phyloP scores from a whole-genome alignment of 140 eudicot species.

The Bidens hawaiensis region DNA sequence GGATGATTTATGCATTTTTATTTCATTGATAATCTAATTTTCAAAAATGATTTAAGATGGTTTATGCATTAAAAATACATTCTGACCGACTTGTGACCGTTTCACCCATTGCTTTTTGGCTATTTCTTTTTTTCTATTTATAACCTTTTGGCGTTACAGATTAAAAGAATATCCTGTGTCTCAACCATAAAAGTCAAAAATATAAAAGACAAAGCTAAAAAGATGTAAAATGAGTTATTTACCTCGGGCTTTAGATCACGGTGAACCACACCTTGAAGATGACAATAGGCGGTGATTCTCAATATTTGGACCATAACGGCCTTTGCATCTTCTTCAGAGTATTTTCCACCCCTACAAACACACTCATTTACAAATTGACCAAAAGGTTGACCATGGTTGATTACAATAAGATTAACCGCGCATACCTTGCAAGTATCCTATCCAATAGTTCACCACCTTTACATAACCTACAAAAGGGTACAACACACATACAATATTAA shows the following conservation, averaged over 20 bases:
- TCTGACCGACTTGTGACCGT: background rate
- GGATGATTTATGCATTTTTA: background rate
- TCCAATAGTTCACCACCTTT: slow-evolving; percentile 96
- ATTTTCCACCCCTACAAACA: slow-evolving; percentile 86
- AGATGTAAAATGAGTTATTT: slow-evolving; percentile 7
- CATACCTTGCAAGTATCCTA: slow-evolving; percentile 84
- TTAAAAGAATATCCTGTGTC: no score
- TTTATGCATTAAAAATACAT: background rate
- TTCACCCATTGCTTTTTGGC: background rate
- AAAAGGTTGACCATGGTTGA: slow-evolving; percentile 3
- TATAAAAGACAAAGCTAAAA: no score
- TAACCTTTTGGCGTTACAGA: background rate
- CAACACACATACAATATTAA: slow-evolving; percentile 6
- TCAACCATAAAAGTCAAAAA: no score
- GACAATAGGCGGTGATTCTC: slow-evolving; percentile 87
- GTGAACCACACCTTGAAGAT: slow-evolving; percentile 99
- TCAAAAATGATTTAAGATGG: background rate
- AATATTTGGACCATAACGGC: slow-evolving; percentile 88
- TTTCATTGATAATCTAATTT: background rate
- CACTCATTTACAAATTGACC: slow-evolving; percentile 9
- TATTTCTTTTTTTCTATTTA: background rate
- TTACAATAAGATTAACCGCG: background rate
- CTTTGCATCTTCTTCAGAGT: slow-evolving; percentile 97
- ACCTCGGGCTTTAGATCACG: slow-evolving; percentile 99
- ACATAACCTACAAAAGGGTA: slow-evolving; percentile 66